Conservation (phyloP, 805 yeast species). For the Nakazawaea anatomiae region DNA sequence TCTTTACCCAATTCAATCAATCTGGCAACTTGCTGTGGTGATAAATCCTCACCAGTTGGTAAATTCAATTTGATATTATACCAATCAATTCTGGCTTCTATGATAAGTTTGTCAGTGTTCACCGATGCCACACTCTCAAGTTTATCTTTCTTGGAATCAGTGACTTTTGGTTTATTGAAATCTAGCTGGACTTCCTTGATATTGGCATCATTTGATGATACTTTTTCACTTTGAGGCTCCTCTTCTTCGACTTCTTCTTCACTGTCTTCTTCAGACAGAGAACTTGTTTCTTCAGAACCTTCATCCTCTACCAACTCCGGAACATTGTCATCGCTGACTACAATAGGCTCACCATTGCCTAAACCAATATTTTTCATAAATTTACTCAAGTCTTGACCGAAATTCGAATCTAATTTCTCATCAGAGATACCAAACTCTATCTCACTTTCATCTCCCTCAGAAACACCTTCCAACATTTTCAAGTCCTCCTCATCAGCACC, state of each 20-base stretch:
- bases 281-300: slow-evolving; percentile 24
- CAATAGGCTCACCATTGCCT: slow-evolving; percentile 30
- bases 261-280: slow-evolving; percentile 24
- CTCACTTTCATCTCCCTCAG: slow-evolving; percentile 47
- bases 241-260: slow-evolving; percentile 29
- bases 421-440: slow-evolving; percentile 41
- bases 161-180: slow-evolving; percentile 12
- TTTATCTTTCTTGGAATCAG: slow-evolving; percentile 18
- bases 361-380: slow-evolving; percentile 70
- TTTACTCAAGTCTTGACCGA: slow-evolving; percentile 48
- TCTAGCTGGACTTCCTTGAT: slow-evolving; percentile 13
- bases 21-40: slow-evolving; percentile 51
- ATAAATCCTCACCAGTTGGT: slow-evolving; percentile 29
- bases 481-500: slow-evolving; percentile 89
- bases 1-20: slow-evolving; percentile 62
- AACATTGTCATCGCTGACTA: slow-evolving; percentile 26
- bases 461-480: slow-evolving; percentile 49
- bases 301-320: slow-evolving; percentile 19
- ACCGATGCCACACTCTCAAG: slow-evolving; percentile 39
- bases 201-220: slow-evolving; percentile 18
- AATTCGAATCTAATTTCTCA: slow-evolving; percentile 33
- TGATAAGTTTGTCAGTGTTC: slow-evolving; percentile 44
- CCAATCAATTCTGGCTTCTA: slow-evolving; percentile 74
- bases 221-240: slow-evolving; percentile 11
- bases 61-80: slow-evolving; percentile 48